Percentiles rank a stretch among this genome's conserved stretches.
Conservation (phyloP, 2,329 filamentous ascomycete species). For the Chaetomiaceae sp. region DNA sequence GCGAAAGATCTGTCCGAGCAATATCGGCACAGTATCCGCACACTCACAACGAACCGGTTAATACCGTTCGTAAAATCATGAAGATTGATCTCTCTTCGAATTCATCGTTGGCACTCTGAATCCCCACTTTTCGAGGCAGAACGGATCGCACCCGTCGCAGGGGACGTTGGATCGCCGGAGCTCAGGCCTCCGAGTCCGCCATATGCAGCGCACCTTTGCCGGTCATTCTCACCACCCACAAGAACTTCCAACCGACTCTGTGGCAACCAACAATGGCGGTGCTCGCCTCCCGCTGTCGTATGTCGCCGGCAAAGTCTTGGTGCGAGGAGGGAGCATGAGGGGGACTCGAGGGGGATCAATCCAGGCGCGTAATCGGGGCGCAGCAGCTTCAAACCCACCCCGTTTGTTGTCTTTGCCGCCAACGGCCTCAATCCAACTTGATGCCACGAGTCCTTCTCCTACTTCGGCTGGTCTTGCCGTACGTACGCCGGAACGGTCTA, state of each 20-base stretch:
- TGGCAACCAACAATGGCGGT: neutral
- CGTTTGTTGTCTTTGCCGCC: constrained; percentile 9
- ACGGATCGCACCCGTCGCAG: no score
- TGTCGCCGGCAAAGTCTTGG: neutral
- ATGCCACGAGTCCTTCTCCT: neutral
- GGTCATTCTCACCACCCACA: constrained; percentile 2
- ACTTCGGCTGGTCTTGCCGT: neutral
- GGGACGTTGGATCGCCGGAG: no score
- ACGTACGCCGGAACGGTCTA: no score
- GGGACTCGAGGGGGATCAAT: neutral
- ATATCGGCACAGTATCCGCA: constrained; percentile 4
- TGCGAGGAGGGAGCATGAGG: neutral
- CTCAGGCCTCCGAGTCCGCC: no score
- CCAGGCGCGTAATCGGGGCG: constrained; percentile 7
- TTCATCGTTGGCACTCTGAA: no score
- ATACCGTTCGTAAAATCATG: no score
- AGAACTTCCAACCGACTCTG: neutral
- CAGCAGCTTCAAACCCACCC: constrained; percentile 7
- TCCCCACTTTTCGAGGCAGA: no score
- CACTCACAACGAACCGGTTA: no score
- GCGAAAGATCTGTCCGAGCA: constrained; percentile 4
- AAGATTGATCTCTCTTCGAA: no score
- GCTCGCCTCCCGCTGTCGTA: neutral
- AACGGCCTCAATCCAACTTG: constrained; percentile 2
- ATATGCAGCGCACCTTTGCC: neutral